These are phyloP conservation scores for Eutrema yunnanense DNA, from an alignment of 345 rosid genomes.

Conservation along the genomic window DNA sequence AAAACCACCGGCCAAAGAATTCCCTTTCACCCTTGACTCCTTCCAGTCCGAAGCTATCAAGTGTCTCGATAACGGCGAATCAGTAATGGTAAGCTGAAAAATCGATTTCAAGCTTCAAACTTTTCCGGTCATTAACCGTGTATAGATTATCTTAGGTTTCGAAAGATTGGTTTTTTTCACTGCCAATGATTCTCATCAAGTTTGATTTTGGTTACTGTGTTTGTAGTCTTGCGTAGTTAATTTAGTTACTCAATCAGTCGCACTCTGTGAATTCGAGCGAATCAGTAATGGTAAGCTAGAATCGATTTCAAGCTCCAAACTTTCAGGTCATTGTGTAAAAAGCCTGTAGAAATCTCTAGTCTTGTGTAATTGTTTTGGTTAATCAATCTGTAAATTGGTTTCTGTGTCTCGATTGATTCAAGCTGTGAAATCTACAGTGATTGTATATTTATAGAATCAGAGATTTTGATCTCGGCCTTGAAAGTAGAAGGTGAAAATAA, in stretches of 20 bases:
- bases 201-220: background rate
- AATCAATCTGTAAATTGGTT: background rate
- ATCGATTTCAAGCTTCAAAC: background rate
- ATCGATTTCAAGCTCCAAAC: no score
- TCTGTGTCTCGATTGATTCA: background rate
- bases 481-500: background rate
- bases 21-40: slow-evolving; percentile 86
- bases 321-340: no score
- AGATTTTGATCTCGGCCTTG: background rate
- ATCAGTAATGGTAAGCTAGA: no score
- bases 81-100: slow-evolving; percentile 60
- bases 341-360: background rate
- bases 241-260: background rate
- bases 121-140: background rate
- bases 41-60: slow-evolving; percentile 94
- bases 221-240: background rate
- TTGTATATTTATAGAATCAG: background rate
- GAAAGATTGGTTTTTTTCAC: background rate
- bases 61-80: slow-evolving; percentile 81
- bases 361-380: background rate
- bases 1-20: slow-evolving; percentile 86
- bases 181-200: background rate
- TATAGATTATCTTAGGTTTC: background rate
- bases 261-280: background rate
- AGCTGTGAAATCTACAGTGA: background rate